Percentiles rank a stretch among this genome's conserved stretches.
Evolutionary conservation across 306 rosid genomes (phyloP).

Genomic region (Dryas drummondii): DNA sequence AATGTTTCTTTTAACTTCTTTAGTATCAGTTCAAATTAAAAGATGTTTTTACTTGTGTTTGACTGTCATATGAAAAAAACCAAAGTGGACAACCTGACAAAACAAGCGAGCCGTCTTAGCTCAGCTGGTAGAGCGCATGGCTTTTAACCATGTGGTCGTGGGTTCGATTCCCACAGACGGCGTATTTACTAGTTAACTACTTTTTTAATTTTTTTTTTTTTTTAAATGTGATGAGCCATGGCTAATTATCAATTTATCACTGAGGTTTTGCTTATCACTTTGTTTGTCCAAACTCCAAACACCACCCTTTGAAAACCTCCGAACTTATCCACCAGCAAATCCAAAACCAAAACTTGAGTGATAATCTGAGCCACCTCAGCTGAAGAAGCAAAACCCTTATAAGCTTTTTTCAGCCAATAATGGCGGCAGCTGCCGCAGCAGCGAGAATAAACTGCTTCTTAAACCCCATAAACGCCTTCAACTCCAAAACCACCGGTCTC

Average conservation of each 20-base stretch:
- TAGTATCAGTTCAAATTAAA: no score
- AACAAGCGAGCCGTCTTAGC: conserved; percentile 26
- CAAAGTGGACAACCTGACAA: no score
- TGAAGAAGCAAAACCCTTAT: neutral
- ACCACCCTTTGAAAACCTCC: neutral
- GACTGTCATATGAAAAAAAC: no score
- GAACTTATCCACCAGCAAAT: neutral
- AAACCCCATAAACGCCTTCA: conserved; percentile 51
- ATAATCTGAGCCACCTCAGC: neutral
- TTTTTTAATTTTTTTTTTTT: neutral
- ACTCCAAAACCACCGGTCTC: conserved; percentile 30
- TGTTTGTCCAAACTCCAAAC: neutral
- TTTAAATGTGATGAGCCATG: neutral
- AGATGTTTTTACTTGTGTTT: no score
- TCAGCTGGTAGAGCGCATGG: conserved; percentile 42
- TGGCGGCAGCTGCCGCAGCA: conserved; percentile 48
- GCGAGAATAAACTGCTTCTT: conserved; percentile 55
- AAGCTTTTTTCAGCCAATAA: neutral
- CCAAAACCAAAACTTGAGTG: neutral
- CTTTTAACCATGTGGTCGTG: conserved; percentile 40
- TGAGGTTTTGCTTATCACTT: neutral
- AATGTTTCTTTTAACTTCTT: no score
- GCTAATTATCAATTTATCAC: neutral
- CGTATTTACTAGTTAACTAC: neutral
- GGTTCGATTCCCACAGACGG: conserved; percentile 40